Percentiles rank a stretch among this genome's conserved stretches.
phyloP scores from a whole-genome alignment of 73 alveolate genomes.

The Paramecium biaurelia region DNA sequence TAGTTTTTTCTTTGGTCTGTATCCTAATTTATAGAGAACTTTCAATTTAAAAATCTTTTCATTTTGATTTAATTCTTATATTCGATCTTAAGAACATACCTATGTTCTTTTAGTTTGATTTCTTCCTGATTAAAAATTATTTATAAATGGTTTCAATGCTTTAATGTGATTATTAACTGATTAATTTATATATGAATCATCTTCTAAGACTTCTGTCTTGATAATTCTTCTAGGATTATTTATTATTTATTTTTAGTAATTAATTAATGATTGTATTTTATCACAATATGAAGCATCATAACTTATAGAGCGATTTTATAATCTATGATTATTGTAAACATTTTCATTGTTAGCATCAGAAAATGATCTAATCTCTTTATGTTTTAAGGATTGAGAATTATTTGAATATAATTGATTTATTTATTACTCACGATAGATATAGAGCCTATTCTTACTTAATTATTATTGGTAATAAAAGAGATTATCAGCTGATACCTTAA shows the following conservation, averaged over 20 bases:
- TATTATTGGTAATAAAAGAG: background rate
- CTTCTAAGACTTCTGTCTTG: slow-evolving; percentile 5
- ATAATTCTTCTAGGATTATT: background rate
- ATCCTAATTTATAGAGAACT: background rate
- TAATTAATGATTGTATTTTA: background rate
- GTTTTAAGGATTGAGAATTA: background rate
- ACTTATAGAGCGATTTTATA: background rate
- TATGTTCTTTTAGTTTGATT: background rate
- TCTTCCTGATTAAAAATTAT: background rate
- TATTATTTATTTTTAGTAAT: background rate
- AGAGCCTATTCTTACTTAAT: background rate
- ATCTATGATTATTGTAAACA: background rate
- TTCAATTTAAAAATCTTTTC: background rate
- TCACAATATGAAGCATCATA: background rate
- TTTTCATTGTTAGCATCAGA: background rate
- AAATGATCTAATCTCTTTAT: background rate
- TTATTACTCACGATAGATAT: background rate
- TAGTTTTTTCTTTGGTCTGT: background rate
- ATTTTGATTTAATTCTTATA: background rate
- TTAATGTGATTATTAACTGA: background rate
- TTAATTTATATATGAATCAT: background rate
- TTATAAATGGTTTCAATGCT: background rate
- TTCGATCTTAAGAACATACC: background rate
- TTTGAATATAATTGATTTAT: background rate
- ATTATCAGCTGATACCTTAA: background rate